A percentile compares a stretch with the other conserved stretches of the same genome.
These are phyloP conservation scores for Lepiota brunneoincarnata DNA, from an alignment of 768 basidiomycete genomes.

Conservation along the genomic window DNA sequence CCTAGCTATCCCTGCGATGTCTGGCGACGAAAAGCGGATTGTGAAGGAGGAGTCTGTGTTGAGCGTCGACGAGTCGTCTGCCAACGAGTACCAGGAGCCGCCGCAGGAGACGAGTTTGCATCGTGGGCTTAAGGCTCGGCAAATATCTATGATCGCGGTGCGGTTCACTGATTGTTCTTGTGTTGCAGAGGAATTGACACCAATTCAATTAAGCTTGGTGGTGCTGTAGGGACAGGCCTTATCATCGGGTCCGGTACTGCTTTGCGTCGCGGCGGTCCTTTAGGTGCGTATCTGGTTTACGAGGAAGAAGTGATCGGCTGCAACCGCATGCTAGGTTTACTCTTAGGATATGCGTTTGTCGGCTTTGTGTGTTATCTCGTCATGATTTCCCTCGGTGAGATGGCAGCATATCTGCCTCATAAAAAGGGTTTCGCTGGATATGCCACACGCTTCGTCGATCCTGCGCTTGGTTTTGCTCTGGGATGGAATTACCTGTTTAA, in stretches of 20 bases:
- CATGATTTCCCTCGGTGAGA: conserved; percentile 52
- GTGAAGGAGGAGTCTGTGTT: conserved; percentile 17
- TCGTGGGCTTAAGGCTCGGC: conserved; percentile 48
- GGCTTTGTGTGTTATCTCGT: conserved; percentile 59
- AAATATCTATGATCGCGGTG: conserved; percentile 57
- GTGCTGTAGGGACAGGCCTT: conserved; percentile 53
- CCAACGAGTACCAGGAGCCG: conserved; percentile 29
- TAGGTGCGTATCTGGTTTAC: conserved; percentile 30
- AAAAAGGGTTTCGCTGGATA: conserved; percentile 62
- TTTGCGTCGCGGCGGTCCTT: conserved; percentile 51
- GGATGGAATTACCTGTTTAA: conserved; percentile 65
- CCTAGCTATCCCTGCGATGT: conserved; percentile 13
- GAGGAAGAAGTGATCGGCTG: not conserved
- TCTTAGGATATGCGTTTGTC: conserved; percentile 44
- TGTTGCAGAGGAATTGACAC: not conserved
- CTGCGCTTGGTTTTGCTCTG: conserved; percentile 64
- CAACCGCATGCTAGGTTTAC: conserved; percentile 21
- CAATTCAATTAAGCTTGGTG: conserved; percentile 34
- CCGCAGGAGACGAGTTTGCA: conserved; percentile 36
- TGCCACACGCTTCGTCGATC: conserved; percentile 64
- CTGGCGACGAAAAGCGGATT: conserved; percentile 26
- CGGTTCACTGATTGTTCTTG: conserved; percentile 7
- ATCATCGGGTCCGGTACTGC: conserved; percentile 62
- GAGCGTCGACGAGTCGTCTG: conserved; percentile 15
- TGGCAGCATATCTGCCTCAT: conserved; percentile 52